Conservation (phyloP, 1,284 basidiomycete species). For the Cryptococcus sp. region DNA sequence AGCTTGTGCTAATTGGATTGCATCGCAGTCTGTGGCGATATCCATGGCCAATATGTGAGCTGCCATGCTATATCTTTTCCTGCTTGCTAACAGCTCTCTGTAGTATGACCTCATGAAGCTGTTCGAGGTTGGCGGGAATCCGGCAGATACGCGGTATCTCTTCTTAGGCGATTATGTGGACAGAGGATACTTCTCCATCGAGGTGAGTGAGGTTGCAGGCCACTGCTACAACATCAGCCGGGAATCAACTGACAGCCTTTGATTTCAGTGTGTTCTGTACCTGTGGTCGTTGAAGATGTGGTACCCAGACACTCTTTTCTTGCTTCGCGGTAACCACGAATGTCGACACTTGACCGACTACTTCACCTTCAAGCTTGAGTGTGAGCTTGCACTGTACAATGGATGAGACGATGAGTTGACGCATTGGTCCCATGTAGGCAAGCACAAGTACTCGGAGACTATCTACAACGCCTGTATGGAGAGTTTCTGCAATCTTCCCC, state of each 20-base stretch:
- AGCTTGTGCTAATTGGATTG: slow-evolving; percentile 12
- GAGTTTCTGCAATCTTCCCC: slow-evolving; percentile 86
- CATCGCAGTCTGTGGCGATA: slow-evolving; percentile 81
- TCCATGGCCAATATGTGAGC: slow-evolving; percentile 95
- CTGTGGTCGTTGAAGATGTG: slow-evolving; percentile 92
- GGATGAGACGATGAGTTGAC: slow-evolving; percentile 8
- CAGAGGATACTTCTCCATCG: slow-evolving; percentile 92
- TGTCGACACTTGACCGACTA: slow-evolving; percentile 95
- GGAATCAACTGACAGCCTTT: slow-evolving; percentile 20
- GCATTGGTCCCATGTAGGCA: slow-evolving; percentile 60
- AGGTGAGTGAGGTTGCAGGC: slow-evolving; percentile 59
- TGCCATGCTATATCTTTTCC: slow-evolving; percentile 1
- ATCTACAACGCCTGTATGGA: slow-evolving; percentile 92
- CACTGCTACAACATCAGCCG: background rate
- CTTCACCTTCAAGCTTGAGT: slow-evolving; percentile 96
- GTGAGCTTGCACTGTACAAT: slow-evolving; percentile 56
- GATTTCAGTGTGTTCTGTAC: slow-evolving; percentile 77
- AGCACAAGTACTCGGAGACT: slow-evolving; percentile 89
- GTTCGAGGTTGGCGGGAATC: slow-evolving; percentile 91
- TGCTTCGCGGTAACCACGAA: slow-evolving; percentile 96
- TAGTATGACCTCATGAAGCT: slow-evolving; percentile 98
- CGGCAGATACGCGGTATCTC: slow-evolving; percentile 88
- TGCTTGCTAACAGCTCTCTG: slow-evolving; percentile 3
- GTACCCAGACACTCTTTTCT: slow-evolving; percentile 84
- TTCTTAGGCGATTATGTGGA: slow-evolving; percentile 99